Conservation (phyloP, 2,329 filamentous ascomycete species). For the Aspergillus calidoustus region DNA sequence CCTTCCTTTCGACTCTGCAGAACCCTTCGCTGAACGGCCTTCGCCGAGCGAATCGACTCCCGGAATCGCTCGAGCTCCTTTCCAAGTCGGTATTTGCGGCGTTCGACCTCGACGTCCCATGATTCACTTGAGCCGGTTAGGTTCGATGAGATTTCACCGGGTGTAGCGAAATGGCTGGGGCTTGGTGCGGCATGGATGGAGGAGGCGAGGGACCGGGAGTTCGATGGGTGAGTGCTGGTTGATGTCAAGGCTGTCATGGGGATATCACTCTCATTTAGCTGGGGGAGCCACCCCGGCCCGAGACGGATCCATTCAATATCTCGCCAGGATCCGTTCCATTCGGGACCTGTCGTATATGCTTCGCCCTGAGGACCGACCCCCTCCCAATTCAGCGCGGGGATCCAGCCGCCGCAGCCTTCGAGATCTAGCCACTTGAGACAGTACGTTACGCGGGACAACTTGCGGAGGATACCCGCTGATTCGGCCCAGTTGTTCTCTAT, state of each 20-base stretch:
- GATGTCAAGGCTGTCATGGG: neutral
- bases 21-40: constrained; percentile 38
- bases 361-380: constrained; percentile 34
- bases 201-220: constrained; percentile 22
- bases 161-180: neutral
- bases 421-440: constrained; percentile 66
- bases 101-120: constrained; percentile 41
- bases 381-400: constrained; percentile 55
- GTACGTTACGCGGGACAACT: constrained; percentile 60
- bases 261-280: constrained; percentile 23
- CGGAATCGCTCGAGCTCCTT: constrained; percentile 39
- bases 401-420: constrained; percentile 63
- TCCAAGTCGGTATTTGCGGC: constrained; percentile 33
- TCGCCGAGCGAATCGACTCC: constrained; percentile 32
- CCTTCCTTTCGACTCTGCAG: constrained; percentile 34
- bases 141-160: neutral
- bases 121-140: constrained; percentile 14
- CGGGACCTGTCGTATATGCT: constrained; percentile 39
- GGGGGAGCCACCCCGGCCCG: constrained; percentile 47
- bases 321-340: constrained; percentile 54
- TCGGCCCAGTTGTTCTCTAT: constrained; percentile 61
- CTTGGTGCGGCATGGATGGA: constrained; percentile 31
- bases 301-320: constrained; percentile 49
- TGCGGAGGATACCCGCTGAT: constrained; percentile 60
- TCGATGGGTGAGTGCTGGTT: neutral